Percentiles rank a stretch among this genome's conserved stretches.
phyloP scores from a whole-genome alignment of 2,329 filamentous ascomycete genomes.

The Phialophora expanda region DNA sequence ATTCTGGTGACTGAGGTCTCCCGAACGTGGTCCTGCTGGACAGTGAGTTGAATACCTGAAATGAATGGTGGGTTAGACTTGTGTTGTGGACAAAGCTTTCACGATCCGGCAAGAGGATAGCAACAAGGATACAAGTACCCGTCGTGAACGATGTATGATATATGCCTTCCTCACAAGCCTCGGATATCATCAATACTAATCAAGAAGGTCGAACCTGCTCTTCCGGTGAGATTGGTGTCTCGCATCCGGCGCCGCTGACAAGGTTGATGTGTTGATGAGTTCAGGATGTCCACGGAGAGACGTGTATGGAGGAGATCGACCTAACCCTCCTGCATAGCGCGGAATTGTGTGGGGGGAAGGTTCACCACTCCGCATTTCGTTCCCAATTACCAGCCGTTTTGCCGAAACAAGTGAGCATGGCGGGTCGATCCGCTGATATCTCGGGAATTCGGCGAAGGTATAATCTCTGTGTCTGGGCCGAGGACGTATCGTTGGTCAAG shows the following conservation, averaged over 20 bases:
- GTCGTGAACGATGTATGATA: neutral
- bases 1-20: neutral
- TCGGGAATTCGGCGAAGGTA: neutral
- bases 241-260: neutral
- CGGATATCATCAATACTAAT: constrained; percentile 11
- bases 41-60: neutral
- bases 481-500: neutral
- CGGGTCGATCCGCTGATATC: constrained; percentile 4
- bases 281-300: neutral
- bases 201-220: neutral
- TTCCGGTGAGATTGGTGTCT: neutral
- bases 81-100: neutral
- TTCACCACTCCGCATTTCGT: constrained; percentile 4
- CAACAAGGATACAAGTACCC: neutral
- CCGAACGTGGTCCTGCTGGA: neutral
- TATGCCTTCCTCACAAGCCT: neutral
- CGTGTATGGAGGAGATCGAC: neutral
- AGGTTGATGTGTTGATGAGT: neutral
- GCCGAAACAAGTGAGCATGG: neutral
- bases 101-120: neutral
- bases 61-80: neutral
- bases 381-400: too few species aligned
- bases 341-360: constrained; percentile 5
- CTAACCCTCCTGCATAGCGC: neutral
- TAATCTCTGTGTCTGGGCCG: neutral